Percentiles rank a stretch among this genome's conserved stretches.
These are phyloP conservation scores for Botrytis elliptica DNA, from an alignment of 2,329 filamentous ascomycete genomes.

Conservation along the genomic window DNA sequence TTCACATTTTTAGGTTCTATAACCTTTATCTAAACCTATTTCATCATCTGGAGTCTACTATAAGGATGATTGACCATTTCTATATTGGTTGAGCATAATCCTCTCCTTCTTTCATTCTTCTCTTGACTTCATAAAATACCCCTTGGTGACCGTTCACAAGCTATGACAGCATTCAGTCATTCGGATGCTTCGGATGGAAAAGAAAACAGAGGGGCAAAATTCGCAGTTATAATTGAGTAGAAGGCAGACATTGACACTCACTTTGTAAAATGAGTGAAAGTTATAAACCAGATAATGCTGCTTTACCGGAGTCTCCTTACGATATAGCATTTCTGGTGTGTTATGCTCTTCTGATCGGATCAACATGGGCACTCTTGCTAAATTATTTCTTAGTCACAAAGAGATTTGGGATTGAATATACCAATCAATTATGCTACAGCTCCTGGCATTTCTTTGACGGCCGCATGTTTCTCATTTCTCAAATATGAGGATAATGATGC, in stretches of 20 bases:
- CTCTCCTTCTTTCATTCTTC: background rate
- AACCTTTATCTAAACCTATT: background rate
- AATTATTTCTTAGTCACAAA: conserved; percentile 48
- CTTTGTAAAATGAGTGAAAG: conserved; percentile 42
- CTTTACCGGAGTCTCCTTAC: conserved; percentile 40
- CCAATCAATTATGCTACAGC: conserved; percentile 62
- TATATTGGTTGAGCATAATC: background rate
- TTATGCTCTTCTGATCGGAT: background rate
- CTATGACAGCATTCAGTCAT: background rate
- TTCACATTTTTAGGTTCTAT: background rate
- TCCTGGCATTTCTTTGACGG: conserved; percentile 55
- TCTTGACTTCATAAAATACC: background rate
- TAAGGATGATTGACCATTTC: background rate
- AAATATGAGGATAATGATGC: conserved; percentile 53
- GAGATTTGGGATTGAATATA: conserved; percentile 58
- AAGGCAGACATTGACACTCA: background rate
- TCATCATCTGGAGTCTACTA: no score
- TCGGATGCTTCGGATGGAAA: conserved; percentile 6
- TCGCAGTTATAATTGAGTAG: background rate
- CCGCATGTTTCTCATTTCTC: conserved; percentile 56
- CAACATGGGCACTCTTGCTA: conserved; percentile 17
- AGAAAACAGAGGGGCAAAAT: background rate
- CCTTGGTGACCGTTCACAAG: background rate
- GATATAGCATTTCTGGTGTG: conserved; percentile 33
- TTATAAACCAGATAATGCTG: conserved; percentile 42